Conservation (phyloP, 345 rosid genomes). For the Schrenkiella parvula region DNA sequence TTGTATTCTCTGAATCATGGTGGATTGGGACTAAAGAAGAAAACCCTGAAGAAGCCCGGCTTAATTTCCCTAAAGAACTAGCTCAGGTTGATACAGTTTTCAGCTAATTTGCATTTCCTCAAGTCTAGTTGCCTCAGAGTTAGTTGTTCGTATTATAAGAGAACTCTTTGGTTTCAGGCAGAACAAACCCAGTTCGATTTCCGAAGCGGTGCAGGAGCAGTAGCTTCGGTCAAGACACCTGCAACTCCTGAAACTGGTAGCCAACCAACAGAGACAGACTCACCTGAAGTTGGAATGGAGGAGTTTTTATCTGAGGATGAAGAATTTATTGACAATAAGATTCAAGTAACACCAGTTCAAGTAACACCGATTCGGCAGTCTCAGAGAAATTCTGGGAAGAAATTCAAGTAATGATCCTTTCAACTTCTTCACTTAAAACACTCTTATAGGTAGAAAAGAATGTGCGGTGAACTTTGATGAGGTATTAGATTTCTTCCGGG, state of each 20-base stretch:
- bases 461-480: not conserved
- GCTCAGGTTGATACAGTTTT: slow-evolving; percentile 49
- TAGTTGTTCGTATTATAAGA: not conserved
- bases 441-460: not conserved
- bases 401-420: slow-evolving; percentile 48
- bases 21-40: slow-evolving; percentile 92
- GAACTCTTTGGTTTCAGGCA: slow-evolving; percentile 41
- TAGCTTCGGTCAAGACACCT: slow-evolving; percentile 37
- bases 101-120: not conserved
- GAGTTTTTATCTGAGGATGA: slow-evolving; percentile 47
- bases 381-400: slow-evolving; percentile 66
- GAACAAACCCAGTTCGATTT: slow-evolving; percentile 53
- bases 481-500: not conserved
- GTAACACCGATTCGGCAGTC: slow-evolving; percentile 62
- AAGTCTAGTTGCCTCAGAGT: not conserved
- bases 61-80: slow-evolving; percentile 73
- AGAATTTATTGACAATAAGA: slow-evolving; percentile 34
- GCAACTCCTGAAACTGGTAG: slow-evolving; percentile 31
- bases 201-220: slow-evolving; percentile 82
- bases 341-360: slow-evolving; percentile 59
- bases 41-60: slow-evolving; percentile 73
- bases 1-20: slow-evolving; percentile 93
- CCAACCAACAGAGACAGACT: slow-evolving; percentile 40
- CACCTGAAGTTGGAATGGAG: slow-evolving; percentile 48
- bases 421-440: slow-evolving; percentile 10